Percentiles rank a stretch among this genome's conserved stretches.
phyloP scores from a whole-genome alignment of 169 alveolate genomes.

The Cryptosporidium canis region DNA sequence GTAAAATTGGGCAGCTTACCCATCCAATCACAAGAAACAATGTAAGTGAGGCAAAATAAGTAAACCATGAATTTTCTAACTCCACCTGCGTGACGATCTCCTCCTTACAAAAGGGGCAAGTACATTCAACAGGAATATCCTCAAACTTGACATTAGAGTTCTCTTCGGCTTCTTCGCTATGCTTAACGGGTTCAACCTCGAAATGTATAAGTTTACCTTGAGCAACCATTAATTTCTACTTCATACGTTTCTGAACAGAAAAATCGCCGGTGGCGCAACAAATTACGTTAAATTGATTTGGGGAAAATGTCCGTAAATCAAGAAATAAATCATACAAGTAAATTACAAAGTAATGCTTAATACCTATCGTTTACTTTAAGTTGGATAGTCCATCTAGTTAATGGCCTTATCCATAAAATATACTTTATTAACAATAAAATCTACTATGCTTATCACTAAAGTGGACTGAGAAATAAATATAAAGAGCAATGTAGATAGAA shows the following conservation, averaged over 20 bases:
- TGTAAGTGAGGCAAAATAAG: conserved; percentile 53
- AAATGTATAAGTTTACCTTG: conserved; percentile 66
- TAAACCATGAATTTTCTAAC: conserved; percentile 64
- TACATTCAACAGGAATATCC: conserved; percentile 72
- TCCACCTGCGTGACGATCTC: conserved; percentile 73
- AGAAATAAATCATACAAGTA: background rate
- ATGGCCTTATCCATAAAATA: background rate
- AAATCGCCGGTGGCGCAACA: background rate
- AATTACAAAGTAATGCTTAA: background rate
- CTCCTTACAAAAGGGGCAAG: conserved; percentile 73
- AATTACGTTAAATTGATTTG: background rate
- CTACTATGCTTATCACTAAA: background rate
- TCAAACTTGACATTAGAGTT: conserved; percentile 50
- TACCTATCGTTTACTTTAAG: background rate
- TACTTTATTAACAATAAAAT: background rate
- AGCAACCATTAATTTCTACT: conserved; percentile 3
- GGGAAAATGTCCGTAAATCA: background rate
- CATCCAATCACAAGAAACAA: conserved; percentile 61
- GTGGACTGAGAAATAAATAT: conserved; percentile 11
- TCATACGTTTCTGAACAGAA: conserved; percentile 13
- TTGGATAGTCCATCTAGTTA: background rate
- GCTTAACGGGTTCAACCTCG: conserved; percentile 70
- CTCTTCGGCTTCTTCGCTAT: conserved; percentile 23
- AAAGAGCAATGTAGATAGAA: background rate
- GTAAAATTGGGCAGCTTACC: conserved; percentile 68